phyloP scores from a whole-genome alignment of 2,329 filamentous ascomycete genomes.

The Polychaeton citri region DNA sequence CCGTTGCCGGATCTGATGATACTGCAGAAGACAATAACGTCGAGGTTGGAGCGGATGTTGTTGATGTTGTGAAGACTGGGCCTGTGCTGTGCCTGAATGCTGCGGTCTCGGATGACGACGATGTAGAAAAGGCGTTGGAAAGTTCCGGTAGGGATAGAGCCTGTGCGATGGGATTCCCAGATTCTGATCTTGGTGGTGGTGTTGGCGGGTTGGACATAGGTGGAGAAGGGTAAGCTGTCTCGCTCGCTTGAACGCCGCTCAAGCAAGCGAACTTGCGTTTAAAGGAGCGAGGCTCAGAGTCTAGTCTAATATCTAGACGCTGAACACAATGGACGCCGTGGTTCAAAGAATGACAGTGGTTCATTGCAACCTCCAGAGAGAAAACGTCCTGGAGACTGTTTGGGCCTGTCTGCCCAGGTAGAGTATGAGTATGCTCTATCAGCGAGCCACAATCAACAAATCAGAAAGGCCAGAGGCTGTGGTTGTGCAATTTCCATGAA shows the following conservation, averaged over 20 bases:
- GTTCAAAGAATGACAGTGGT: neutral
- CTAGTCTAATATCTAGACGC: neutral
- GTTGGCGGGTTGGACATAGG: slow-evolving; percentile 39
- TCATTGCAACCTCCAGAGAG: neutral
- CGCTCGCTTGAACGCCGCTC: neutral
- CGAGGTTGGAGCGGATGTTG: too few species aligned
- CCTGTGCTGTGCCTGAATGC: too few species aligned
- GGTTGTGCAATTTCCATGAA: too few species aligned
- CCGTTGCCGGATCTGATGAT: neutral
- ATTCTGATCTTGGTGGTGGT: slow-evolving; percentile 15
- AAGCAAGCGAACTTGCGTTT: slow-evolving; percentile 3
- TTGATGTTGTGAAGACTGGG: too few species aligned
- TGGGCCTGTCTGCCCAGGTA: too few species aligned
- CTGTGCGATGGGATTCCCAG: neutral
- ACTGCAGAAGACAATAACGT: neutral
- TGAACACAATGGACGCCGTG: neutral
- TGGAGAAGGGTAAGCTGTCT: slow-evolving; percentile 31
- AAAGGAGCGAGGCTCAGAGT: neutral
- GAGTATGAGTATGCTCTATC: too few species aligned
- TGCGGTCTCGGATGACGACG: neutral
- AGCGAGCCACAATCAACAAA: too few species aligned
- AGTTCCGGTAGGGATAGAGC: neutral
- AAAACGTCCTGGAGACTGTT: too few species aligned
- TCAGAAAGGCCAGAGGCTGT: too few species aligned
- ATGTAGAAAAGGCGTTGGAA: neutral